Conservation (phyloP, 306 rosid genomes). For the Hippophae gyantsensis region DNA sequence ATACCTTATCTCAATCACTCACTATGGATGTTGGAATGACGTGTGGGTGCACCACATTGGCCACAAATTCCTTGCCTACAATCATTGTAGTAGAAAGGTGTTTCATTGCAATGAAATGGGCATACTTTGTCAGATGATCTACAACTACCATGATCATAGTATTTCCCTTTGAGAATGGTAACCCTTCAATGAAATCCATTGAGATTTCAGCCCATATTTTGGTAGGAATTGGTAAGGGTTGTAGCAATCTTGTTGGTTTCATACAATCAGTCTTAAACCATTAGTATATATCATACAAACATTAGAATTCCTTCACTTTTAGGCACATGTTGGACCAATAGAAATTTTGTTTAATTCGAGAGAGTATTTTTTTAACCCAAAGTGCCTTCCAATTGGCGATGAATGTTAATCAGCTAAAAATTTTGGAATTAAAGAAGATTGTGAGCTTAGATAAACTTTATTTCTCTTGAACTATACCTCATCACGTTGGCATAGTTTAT, state of each 20-base stretch:
- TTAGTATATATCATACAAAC: background rate
- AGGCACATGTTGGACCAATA: background rate
- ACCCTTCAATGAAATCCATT: conserved; percentile 1
- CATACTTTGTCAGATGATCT: background rate
- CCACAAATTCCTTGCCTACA: background rate
- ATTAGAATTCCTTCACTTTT: background rate
- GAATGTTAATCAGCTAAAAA: background rate
- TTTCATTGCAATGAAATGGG: background rate
- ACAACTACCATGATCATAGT: background rate
- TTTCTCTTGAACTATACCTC: background rate
- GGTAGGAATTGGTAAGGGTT: no score
- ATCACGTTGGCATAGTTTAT: background rate
- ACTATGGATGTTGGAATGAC: no score
- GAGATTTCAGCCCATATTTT: background rate
- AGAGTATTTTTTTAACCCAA: background rate
- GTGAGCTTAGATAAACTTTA: background rate
- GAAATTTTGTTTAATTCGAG: background rate
- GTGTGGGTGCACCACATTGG: no score
- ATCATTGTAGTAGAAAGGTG: background rate
- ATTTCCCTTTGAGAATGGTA: background rate
- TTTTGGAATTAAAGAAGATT: background rate
- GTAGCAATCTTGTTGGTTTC: background rate
- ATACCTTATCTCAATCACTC: no score
- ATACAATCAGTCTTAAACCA: no score
- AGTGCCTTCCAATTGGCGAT: background rate